Base-by-base conservation (phyloP, 805 yeast species). In the Jamesozyma lodderae region DNA sequence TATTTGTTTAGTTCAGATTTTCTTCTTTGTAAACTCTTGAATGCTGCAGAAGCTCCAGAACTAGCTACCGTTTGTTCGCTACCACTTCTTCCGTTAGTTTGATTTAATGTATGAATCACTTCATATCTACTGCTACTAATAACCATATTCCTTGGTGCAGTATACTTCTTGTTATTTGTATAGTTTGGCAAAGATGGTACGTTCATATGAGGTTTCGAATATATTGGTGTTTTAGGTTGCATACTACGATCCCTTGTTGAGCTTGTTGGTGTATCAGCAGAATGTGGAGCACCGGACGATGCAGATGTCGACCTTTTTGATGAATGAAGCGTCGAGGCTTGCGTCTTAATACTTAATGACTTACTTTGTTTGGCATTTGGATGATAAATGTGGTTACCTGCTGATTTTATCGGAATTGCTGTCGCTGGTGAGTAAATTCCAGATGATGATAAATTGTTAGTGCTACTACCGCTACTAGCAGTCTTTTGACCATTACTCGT, bases 11-110 rank as follows among this genome's bases (percentile, higher is more conserved):
- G 6, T 20, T 14, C 20, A 20, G 33, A 15, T 32, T 31, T 41
- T 13, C 35, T 31, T 15, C 44, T 46, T 34, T 53, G 59, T 36
- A 49, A 36, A 37, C 43, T 57, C 33, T 49, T 57, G 35, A 57
- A 59, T 15, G 63, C 63, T 6, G 63, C 63, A 16, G 57, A 53
- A 2, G 63, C 63, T 27, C 63, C 63, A 16, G 51, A 51, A 35
- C 55, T 53, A 3, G 63, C 63, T 16, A 44, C 51, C 16, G 33
- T 36, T n/a, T 42, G 42, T 10, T 45, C 43, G 19, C 31, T 22
- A 31, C 37, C 41, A 26, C 35, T 36, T 14, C 46, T 34, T n/a
- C 40, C 31, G 3, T 39, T 43, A 20, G 42, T 42, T 15, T 40
- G 46, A 31, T 46, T 41, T 32, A 55, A 33, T 6, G 59, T 44